Evolutionary conservation across 371 early-diverging fungal species (phyloP), one percentile per base, ranked within the genome.

Genomic region (Cladochytrium tenue): DNA sequence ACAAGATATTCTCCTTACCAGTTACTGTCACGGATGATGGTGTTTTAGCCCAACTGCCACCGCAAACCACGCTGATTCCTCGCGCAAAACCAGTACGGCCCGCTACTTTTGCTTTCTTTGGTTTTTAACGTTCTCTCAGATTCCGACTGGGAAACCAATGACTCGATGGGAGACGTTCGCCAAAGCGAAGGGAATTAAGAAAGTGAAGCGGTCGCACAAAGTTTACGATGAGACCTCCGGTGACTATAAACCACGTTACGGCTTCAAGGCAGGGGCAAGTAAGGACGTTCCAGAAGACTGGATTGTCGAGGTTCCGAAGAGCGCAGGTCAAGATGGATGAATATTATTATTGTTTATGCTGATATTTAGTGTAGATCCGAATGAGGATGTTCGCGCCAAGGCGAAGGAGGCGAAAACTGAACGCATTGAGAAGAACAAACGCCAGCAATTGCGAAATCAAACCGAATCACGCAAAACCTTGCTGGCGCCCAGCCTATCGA

Each of bases 111-210:
- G n/a, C n/a, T n/a, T n/a, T n/a, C n/a, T n/a, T n/a, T n/a, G n/a
- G n/a, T n/a, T n/a, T n/a, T n/a, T n/a, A n/a, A n/a, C n/a, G n/a
- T n/a, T 7, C 43, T 20, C 43, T 20, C 43, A 43, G 43, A 43
- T 43, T 43, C 43, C 43, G 13, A 43, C 43, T 7, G 43, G 13
- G 13, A 43, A 43, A 43, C 43, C 43, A 20, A 7, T 43, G 80
- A 99, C 99, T 3, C 89, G 94, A 71, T 99, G 99, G 99, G 98
- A 99, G 82, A 92, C 92, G 85, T 99, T 99, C 81, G 99, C 99
- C 65, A 91, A 94, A 77, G 84, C 86, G 68, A 99, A 99, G 85
- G 98, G 98, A 27, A 98, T 99, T 71, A 86, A 88, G 75, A 95
- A 94, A 66, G 87, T 80, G 74, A 95, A 95, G 80, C 88, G 88